Percentiles rank a stretch among this genome's conserved stretches.
phyloP scores from a whole-genome alignment of 2,329 filamentous ascomycete species.

The Diaporthe sp. region DNA sequence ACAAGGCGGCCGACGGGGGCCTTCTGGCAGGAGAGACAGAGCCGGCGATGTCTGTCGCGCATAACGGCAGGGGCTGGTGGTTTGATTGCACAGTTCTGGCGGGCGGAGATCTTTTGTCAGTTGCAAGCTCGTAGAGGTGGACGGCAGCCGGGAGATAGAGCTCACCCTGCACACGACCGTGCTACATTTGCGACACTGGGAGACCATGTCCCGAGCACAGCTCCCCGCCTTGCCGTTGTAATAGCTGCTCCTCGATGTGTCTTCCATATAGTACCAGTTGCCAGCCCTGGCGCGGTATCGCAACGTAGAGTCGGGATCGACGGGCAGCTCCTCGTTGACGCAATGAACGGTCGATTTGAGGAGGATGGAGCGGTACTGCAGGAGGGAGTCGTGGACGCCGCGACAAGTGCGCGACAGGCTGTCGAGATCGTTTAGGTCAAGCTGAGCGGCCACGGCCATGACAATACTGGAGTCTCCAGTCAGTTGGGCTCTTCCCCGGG shows the following conservation, averaged over 20 bases:
- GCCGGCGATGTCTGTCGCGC: constrained; percentile 81
- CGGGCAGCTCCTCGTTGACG: constrained; percentile 73
- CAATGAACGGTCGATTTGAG: constrained; percentile 84
- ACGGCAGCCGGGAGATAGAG: constrained; percentile 36
- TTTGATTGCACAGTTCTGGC: constrained; percentile 90
- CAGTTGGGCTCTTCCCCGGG: constrained; percentile 38
- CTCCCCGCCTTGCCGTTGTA: constrained; percentile 77
- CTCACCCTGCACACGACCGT: constrained; percentile 84
- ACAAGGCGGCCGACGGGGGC: constrained; percentile 73
- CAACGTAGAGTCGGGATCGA: constrained; percentile 68
- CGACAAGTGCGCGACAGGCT: constrained; percentile 86
- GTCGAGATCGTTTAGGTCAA: constrained; percentile 91
- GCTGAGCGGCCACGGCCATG: constrained; percentile 77
- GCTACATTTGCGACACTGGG: constrained; percentile 82
- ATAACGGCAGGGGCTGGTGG: constrained; percentile 77
- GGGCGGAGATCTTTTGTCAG: constrained; percentile 5
- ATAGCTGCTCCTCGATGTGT: constrained; percentile 58
- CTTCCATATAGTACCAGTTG: constrained; percentile 72
- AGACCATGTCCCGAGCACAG: constrained; percentile 91
- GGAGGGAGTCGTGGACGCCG: constrained; percentile 80
- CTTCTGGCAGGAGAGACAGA: constrained; percentile 81
- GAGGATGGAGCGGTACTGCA: constrained; percentile 82
- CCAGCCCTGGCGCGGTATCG: constrained; percentile 69
- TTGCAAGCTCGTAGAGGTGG: constrained; percentile 30
- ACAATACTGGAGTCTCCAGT: constrained; percentile 71